Evolutionary conservation across 257 asterid genomes (phyloP), one percentile per base, ranked within the genome.

Genomic region (Agastache rugosa): DNA sequence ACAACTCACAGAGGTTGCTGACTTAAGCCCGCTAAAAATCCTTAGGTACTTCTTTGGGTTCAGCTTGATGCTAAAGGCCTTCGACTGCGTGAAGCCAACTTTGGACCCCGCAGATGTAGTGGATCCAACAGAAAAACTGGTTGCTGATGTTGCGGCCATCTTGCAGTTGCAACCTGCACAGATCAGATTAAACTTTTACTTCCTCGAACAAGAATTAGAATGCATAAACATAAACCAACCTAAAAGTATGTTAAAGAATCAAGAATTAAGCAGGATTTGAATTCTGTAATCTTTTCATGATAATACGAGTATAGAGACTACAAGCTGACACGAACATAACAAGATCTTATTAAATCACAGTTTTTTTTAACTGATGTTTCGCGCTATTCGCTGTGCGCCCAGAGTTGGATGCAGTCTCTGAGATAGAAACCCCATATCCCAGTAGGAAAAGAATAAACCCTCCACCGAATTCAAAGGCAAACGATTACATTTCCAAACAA

Each of bases 121-220:
- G 70, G 93, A 88, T 64, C 92, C 91, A 58, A 85, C 67, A 17
- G 93, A 84, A 66, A 88, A 80, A 75, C 71, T 74, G 79, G 90
- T 83, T 73, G 91, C 86, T 72, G 95, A 56, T 78, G 90, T 84
- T 22, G 92, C 87, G 69, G 96, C 96, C 97, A 92, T 92, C 74
- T 77, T 35, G 8, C 16, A 59, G 79, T 64, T 3, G 47, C 51
- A 68, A 81, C 74, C 96, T 87, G 92, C 83, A 79, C 39, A 17
- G 51, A 3, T 63, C 59, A n/a, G 27, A 53, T 56, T 37, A 51
- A 25, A 67, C 9, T 20, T 51, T 1, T n/a, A 73, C 55, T 31
- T 61, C 9, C 50, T 41, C 23, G 41, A 25, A 53, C 16, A 69
- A 17, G 42, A 55, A 62, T 54, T 29, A 44, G 27, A 68, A 72